phyloP scores from a whole-genome alignment of 179 eudicot genomes.

The Spinacia oleracea region DNA sequence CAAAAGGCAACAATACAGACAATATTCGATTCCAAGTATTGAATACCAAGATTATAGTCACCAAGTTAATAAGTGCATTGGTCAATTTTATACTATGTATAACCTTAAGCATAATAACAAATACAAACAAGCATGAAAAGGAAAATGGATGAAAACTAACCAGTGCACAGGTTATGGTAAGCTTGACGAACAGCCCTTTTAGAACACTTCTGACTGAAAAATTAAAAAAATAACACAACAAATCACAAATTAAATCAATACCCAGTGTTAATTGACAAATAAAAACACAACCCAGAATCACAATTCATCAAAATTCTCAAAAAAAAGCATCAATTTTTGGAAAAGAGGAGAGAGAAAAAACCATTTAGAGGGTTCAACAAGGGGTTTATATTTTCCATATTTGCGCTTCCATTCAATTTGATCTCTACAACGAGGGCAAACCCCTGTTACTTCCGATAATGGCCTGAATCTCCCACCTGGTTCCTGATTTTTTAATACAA shows the following conservation, averaged over 20 bases:
- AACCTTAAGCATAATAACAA: not conserved
- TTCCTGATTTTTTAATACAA: slow-evolving; percentile 47
- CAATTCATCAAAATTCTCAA: not conserved
- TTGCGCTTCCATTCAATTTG: slow-evolving; percentile 98
- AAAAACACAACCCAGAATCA: slow-evolving; percentile 6
- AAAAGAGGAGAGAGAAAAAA: slow-evolving; percentile 16
- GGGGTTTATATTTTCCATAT: slow-evolving; percentile 89
- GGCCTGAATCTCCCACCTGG: slow-evolving; percentile 84
- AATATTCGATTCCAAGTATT: too few relatives aligned
- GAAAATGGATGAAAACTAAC: slow-evolving; percentile 36
- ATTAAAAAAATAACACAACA: not conserved
- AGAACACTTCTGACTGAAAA: slow-evolving; percentile 71
- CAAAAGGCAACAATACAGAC: not conserved
- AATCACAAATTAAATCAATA: slow-evolving; percentile 5
- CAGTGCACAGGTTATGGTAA: slow-evolving; percentile 74
- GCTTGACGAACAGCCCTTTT: slow-evolving; percentile 94
- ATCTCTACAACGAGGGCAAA: slow-evolving; percentile 79
- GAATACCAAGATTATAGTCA: not conserved
- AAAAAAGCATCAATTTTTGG: not conserved
- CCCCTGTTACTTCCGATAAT: slow-evolving; percentile 69
- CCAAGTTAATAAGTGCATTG: not conserved
- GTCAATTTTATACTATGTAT: too few relatives aligned
- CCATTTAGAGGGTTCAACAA: slow-evolving; percentile 87
- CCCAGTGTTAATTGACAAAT: slow-evolving; percentile 19
- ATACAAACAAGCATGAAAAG: not conserved